These are phyloP conservation scores for Plenodomus tracheiphilus DNA, from an alignment of 2,329 filamentous ascomycete species.

Conservation along the genomic window DNA sequence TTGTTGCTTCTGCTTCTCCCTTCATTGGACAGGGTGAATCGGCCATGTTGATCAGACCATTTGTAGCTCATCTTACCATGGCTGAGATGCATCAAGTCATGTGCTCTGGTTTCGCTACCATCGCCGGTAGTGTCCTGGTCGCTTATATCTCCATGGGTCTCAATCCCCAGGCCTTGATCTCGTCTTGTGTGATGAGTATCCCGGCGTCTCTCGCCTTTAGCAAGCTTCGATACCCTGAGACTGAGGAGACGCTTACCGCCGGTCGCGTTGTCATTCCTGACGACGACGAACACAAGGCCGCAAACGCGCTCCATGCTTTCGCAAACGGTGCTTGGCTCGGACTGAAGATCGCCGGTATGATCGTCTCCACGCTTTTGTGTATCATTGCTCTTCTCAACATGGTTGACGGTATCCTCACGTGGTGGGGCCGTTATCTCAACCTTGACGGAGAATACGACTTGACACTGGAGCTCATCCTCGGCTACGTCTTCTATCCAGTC, in stretches of 20 bases:
- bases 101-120: constrained; percentile 90
- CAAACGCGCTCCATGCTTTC: constrained; percentile 83
- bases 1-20: constrained; percentile 88
- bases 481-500: constrained; percentile 77
- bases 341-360: constrained; percentile 85
- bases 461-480: constrained; percentile 73
- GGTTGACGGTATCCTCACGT: constrained; percentile 75
- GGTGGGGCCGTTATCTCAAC: constrained; percentile 81
- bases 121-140: constrained; percentile 83
- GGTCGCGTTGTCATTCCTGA: constrained; percentile 81
- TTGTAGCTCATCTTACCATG: constrained; percentile 80
- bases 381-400: constrained; percentile 78
- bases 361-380: constrained; percentile 76
- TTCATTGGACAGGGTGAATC: constrained; percentile 96
- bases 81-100: constrained; percentile 92
- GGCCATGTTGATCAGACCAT: constrained; percentile 87
- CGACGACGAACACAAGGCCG: constrained; percentile 72
- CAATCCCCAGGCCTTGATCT: constrained; percentile 82
- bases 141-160: constrained; percentile 84
- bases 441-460: constrained; percentile 68
- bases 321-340: constrained; percentile 84
- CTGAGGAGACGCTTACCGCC: constrained; percentile 81
- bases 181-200: constrained; percentile 94
- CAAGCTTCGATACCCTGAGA: constrained; percentile 88
- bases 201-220: constrained; percentile 86